These are phyloP conservation scores for Gymnopus androsaceus DNA, from an alignment of 1,284 basidiomycete genomes.

Conservation along the genomic window DNA sequence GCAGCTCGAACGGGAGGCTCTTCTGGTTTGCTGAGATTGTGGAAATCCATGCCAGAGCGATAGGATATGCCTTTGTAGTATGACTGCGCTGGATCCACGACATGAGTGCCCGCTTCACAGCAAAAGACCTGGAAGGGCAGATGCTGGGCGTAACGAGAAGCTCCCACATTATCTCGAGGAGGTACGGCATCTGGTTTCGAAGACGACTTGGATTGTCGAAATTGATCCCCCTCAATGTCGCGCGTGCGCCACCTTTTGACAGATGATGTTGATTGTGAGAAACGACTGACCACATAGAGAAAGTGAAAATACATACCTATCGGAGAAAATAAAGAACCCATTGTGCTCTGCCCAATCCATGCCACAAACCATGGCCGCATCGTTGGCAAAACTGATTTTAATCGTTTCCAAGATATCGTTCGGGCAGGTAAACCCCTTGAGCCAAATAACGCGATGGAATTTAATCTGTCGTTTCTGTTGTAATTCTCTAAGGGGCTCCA, in stretches of 20 bases:
- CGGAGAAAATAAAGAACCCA: constrained; percentile 95
- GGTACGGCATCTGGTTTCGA: constrained; percentile 89
- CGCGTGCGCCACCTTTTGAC: constrained; percentile 83
- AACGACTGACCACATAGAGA: neutral
- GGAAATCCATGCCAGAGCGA: constrained; percentile 75
- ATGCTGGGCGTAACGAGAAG: constrained; percentile 83
- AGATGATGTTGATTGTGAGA: neutral
- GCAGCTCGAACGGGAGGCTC: constrained; percentile 58
- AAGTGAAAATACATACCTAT: constrained; percentile 57
- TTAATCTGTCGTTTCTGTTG: constrained; percentile 72
- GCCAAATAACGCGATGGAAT: constrained; percentile 90
- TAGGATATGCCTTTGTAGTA: constrained; percentile 89
- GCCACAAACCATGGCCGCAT: constrained; percentile 94
- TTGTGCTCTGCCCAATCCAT: constrained; percentile 99
- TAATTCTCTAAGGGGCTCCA: constrained; percentile 89
- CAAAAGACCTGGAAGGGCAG: constrained; percentile 96
- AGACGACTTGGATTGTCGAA: constrained; percentile 91
- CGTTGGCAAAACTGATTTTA: constrained; percentile 83
- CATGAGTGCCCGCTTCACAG: constrained; percentile 93
- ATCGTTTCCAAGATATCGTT: constrained; percentile 94
- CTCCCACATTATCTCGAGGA: constrained; percentile 79
- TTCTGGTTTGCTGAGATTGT: constrained; percentile 73
- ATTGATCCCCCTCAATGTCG: constrained; percentile 94
- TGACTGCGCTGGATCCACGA: constrained; percentile 90
- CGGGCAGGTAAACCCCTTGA: constrained; percentile 96